Percentiles rank a stretch among this genome's conserved stretches.
Conservation (phyloP, 2,329 filamentous ascomycete genomes). For the Neoascochyta sp. region DNA sequence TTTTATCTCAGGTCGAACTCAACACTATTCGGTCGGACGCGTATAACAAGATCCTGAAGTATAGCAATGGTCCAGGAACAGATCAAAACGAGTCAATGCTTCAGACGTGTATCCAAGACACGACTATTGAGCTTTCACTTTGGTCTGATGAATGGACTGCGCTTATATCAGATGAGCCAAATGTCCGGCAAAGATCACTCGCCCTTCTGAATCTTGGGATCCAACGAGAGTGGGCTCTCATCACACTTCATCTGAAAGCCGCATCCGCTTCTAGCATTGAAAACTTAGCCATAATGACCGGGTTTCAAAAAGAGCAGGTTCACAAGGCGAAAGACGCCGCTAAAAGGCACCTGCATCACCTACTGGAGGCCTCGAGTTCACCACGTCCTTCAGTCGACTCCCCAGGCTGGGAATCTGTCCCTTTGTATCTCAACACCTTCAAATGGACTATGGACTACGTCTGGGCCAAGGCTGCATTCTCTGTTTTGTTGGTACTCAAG, state of each 20-base stretch:
- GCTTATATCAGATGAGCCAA: slow-evolving; percentile 19
- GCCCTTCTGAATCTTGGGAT: slow-evolving; percentile 48
- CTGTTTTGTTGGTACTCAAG: slow-evolving; percentile 54
- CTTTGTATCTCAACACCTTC: slow-evolving; percentile 49
- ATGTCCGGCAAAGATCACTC: slow-evolving; percentile 11
- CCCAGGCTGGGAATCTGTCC: slow-evolving; percentile 15
- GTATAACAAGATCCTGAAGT: slow-evolving; percentile 20
- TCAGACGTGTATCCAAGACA: slow-evolving; percentile 17
- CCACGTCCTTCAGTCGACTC: too few species aligned
- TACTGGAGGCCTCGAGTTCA: slow-evolving; percentile 34
- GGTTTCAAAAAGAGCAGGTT: slow-evolving; percentile 47
- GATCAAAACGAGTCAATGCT: slow-evolving; percentile 19
- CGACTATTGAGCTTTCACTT: slow-evolving; percentile 25
- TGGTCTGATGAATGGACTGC: slow-evolving; percentile 44
- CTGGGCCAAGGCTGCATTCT: slow-evolving; percentile 58
- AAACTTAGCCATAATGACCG: slow-evolving; percentile 51
- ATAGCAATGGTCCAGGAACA: slow-evolving; percentile 9
- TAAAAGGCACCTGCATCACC: slow-evolving; percentile 49
- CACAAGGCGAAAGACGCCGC: slow-evolving; percentile 51
- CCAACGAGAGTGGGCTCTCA: slow-evolving; percentile 53
- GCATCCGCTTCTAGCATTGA: slow-evolving; percentile 49
- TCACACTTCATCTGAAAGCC: slow-evolving; percentile 52
- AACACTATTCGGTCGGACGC: slow-evolving; percentile 41
- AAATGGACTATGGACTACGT: slow-evolving; percentile 57
- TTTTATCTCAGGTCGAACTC: slow-evolving; percentile 53